Percentiles rank a stretch among this genome's conserved stretches.
Evolutionary conservation across 495 filamentous ascomycete species (phyloP).

Genomic region (Podospora didyma): DNA sequence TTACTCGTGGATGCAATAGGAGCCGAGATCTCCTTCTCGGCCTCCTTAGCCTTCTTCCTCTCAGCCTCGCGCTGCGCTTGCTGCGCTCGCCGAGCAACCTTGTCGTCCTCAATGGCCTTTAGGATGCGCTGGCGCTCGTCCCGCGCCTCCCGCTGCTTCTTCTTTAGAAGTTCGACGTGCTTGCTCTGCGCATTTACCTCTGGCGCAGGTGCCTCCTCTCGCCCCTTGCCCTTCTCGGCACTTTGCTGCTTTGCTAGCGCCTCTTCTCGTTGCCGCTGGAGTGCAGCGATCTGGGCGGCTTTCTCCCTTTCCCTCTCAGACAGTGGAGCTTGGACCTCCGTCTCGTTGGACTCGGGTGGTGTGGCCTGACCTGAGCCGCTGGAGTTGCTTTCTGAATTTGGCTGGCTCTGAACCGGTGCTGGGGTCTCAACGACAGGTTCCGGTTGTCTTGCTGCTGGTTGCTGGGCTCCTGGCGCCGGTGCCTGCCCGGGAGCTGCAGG

Average conservation of each 20-base stretch:
- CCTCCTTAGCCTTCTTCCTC: conserved; percentile 12
- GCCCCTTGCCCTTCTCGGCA: conserved; percentile 29
- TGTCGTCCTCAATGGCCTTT: conserved; percentile 64
- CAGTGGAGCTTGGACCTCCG: conserved; percentile 17
- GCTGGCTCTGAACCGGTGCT: conserved; percentile 2
- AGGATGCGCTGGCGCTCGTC: conserved; percentile 60
- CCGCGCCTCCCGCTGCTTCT: conserved; percentile 49
- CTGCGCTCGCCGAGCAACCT: conserved; percentile 52
- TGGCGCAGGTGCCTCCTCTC: conserved; percentile 22
- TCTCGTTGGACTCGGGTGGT: conserved; percentile 12
- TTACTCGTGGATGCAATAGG: conserved; percentile 17
- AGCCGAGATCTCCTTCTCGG: conserved; percentile 5
- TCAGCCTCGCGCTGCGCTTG: conserved; percentile 47
- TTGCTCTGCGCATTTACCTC: conserved; percentile 28
- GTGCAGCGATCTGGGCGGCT: conserved; percentile 21
- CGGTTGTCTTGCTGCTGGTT: conserved; percentile 1
- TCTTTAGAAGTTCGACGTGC: conserved; percentile 48
- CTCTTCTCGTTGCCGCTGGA: conserved; percentile 28
- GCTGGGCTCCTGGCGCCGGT: not conserved
- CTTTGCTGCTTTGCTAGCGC: conserved; percentile 24
- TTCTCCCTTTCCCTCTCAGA: no score
- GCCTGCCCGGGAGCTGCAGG: not conserved
- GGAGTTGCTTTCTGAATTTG: not conserved
- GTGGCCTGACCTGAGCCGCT: conserved; percentile 15
- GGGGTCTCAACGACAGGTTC: not conserved